These are phyloP conservation scores for Hanseniaspora nectarophila DNA, from an alignment of 805 yeast genomes.

Conservation along the genomic window DNA sequence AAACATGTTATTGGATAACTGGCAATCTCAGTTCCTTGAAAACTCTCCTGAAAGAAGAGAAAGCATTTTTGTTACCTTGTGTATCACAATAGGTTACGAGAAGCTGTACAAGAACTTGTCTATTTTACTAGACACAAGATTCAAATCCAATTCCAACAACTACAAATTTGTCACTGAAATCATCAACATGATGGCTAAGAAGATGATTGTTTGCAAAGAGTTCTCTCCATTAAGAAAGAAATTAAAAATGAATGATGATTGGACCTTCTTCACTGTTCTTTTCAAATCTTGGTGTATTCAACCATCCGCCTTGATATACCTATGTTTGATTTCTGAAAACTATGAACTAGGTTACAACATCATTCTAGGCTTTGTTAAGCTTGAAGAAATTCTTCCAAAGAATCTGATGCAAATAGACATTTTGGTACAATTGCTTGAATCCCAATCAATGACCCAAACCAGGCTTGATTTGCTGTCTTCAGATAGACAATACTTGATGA, in stretches of 20 bases:
- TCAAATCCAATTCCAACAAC: constrained; percentile 37
- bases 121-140: constrained; percentile 44
- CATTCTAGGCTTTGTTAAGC: constrained; percentile 65
- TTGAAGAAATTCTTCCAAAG: constrained; percentile 60
- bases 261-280: constrained; percentile 56
- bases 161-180: constrained; percentile 59
- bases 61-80: constrained; percentile 71
- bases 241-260: constrained; percentile 56
- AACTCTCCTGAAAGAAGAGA: constrained; percentile 46
- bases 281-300: constrained; percentile 89
- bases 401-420: constrained; percentile 78
- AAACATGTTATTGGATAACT: constrained; percentile 53
- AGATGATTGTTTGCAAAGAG: constrained; percentile 76
- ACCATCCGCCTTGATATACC: constrained; percentile 74
- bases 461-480: constrained; percentile 86
- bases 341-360: constrained; percentile 81
- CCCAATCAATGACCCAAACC: constrained; percentile 80
- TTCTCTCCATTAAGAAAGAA: constrained; percentile 56
- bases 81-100: constrained; percentile 70
- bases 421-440: constrained; percentile 77
- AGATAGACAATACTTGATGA: constrained; percentile 65
- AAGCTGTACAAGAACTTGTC: constrained; percentile 73
- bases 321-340: constrained; percentile 75
- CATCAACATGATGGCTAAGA: constrained; percentile 78
- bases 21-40: constrained; percentile 31